phyloP scores from a whole-genome alignment of 164 flowering plant genomes.

The Magnolia changhungtana region DNA sequence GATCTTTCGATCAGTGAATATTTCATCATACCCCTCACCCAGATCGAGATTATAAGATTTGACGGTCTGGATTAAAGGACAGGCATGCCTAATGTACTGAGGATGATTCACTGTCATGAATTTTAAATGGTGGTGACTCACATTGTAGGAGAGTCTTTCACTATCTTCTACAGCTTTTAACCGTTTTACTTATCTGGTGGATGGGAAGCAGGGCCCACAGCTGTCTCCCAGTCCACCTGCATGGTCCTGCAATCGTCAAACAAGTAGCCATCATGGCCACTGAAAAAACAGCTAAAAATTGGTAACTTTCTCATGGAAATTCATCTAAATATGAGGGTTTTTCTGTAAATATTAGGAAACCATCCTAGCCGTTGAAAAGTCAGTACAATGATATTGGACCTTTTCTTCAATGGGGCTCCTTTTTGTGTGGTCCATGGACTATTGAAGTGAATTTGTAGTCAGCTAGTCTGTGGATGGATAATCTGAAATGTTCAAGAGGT shows the following conservation, averaged over 20 bases:
- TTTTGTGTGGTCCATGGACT: too few relatives aligned
- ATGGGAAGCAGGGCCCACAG: background rate
- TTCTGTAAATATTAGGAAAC: background rate
- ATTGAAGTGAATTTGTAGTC: too few relatives aligned
- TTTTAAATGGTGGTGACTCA: background rate
- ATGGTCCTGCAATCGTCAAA: background rate
- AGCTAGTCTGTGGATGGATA: too few relatives aligned
- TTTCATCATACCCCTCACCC: background rate
- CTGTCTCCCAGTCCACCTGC: slow-evolving; percentile 6
- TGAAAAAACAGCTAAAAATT: background rate
- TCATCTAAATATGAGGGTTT: too few relatives aligned
- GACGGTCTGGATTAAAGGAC: background rate
- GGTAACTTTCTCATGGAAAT: background rate
- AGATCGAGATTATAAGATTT: background rate
- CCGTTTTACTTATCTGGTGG: background rate
- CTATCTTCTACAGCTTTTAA: background rate
- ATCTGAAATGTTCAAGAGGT: too few relatives aligned
- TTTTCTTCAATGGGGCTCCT: too few relatives aligned
- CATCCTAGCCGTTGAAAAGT: background rate
- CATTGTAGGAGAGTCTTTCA: background rate
- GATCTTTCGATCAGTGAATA: background rate
- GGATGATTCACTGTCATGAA: background rate
- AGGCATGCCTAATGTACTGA: background rate
- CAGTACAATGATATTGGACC: too few relatives aligned
- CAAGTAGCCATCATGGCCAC: background rate